Conservation (phyloP, 495 filamentous ascomycete species). For the Penicillium tannophilum region DNA sequence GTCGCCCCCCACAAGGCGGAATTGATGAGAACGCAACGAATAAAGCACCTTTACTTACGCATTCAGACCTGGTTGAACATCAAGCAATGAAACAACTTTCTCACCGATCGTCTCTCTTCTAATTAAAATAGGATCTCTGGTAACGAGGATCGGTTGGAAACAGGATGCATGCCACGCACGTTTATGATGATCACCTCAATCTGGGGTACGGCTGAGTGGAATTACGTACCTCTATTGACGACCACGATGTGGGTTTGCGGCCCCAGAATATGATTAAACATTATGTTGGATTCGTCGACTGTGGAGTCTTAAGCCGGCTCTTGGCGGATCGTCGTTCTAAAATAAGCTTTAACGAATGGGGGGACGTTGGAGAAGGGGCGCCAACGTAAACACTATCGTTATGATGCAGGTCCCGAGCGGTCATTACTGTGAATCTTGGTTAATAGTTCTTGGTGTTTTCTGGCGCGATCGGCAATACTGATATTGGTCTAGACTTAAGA, state of each 20-base stretch:
- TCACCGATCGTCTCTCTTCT: background rate
- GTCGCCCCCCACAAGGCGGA: no score
- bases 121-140: background rate
- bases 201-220: background rate
- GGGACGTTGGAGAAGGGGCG: background rate
- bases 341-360: conserved; percentile 9
- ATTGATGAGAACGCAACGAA: no score
- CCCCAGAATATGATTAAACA: background rate
- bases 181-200: background rate
- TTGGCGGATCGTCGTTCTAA: conserved; percentile 15
- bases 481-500: no score
- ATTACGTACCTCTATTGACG: conserved; percentile 16
- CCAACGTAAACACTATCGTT: background rate
- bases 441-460: background rate
- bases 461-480: background rate
- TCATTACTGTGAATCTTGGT: background rate
- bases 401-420: conserved; percentile 6
- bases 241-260: conserved; percentile 5
- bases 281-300: conserved; percentile 10
- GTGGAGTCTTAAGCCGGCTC: conserved; percentile 6
- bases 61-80: background rate
- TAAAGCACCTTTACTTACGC: no score
- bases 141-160: background rate
- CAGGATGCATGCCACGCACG: background rate
- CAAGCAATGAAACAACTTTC: no score